These are phyloP conservation scores for Neonectria coccinea DNA, from an alignment of 2,329 filamentous ascomycete genomes.

Conservation along the genomic window DNA sequence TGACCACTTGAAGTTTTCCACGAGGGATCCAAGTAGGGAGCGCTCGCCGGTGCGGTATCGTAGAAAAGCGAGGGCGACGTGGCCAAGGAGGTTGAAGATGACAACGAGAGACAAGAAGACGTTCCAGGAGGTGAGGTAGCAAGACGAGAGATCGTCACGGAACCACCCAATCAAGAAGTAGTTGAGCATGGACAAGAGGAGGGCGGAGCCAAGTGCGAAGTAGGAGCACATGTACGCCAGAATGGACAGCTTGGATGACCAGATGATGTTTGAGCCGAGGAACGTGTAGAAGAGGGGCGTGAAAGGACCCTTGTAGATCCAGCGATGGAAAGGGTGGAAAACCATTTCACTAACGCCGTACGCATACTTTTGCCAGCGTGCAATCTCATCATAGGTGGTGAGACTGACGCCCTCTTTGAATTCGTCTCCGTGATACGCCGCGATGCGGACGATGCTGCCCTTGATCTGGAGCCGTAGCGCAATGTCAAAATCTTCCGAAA, in stretches of 20 bases:
- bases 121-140: slow-evolving; percentile 75
- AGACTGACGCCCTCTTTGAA: slow-evolving; percentile 24
- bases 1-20: slow-evolving; percentile 70
- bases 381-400: slow-evolving; percentile 22
- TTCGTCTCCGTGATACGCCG: slow-evolving; percentile 12
- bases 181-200: slow-evolving; percentile 75
- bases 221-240: slow-evolving; percentile 78
- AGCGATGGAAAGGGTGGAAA: slow-evolving; percentile 19
- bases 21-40: slow-evolving; percentile 56
- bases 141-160: slow-evolving; percentile 73
- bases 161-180: slow-evolving; percentile 80
- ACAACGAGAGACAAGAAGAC: slow-evolving; percentile 72
- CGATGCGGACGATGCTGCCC: slow-evolving; percentile 19
- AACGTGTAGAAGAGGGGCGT: slow-evolving; percentile 38
- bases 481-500: slow-evolving; percentile 25
- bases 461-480: slow-evolving; percentile 22
- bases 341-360: slow-evolving; percentile 24
- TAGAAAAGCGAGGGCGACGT: slow-evolving; percentile 70
- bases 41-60: slow-evolving; percentile 71
- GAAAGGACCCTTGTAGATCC: slow-evolving; percentile 20
- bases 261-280: slow-evolving; percentile 69
- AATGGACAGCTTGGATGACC: slow-evolving; percentile 77
- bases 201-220: slow-evolving; percentile 76
- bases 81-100: slow-evolving; percentile 73
- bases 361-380: slow-evolving; percentile 25